These are phyloP conservation scores for Triangularia verruculosa DNA, from an alignment of 2,329 filamentous ascomycete genomes.

Conservation along the genomic window DNA sequence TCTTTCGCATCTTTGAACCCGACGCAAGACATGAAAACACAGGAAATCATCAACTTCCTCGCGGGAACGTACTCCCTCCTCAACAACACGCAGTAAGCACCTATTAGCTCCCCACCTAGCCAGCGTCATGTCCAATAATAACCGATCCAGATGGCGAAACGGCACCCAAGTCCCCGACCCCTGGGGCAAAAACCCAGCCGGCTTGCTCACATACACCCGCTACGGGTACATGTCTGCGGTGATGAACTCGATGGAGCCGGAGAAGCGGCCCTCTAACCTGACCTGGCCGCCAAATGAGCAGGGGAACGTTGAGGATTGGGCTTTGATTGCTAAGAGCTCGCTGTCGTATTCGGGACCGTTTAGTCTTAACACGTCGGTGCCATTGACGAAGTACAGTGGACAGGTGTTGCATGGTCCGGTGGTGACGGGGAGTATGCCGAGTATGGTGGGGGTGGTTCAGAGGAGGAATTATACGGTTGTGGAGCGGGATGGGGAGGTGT, in stretches of 20 bases:
- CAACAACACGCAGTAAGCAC: slow-evolving; percentile 7
- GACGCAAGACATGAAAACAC: not conserved
- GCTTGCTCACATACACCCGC: slow-evolving; percentile 9
- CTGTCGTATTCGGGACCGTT: slow-evolving; percentile 6
- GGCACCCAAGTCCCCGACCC: not conserved
- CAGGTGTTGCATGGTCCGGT: slow-evolving; percentile 13
- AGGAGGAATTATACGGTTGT: not conserved
- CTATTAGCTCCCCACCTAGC: not conserved
- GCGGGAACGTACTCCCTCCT: slow-evolving; percentile 13
- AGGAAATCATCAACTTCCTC: slow-evolving; percentile 4
- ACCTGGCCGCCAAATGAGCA: slow-evolving; percentile 1
- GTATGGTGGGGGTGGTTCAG: not conserved
- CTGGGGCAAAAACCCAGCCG: not conserved
- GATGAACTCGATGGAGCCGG: not conserved
- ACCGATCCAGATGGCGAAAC: not conserved
- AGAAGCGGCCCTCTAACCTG: not conserved
- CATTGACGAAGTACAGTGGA: not conserved
- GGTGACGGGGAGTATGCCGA: not conserved
- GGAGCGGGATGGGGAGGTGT: not conserved
- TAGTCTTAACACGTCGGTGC: slow-evolving; percentile 7
- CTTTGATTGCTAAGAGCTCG: slow-evolving; percentile 2
- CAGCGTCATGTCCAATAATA: not conserved
- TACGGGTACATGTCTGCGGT: slow-evolving; percentile 10
- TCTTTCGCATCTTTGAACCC: not conserved
- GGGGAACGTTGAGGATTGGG: slow-evolving; percentile 2